phyloP scores from a whole-genome alignment of 441 rosid genomes.

The Flueggea neowawraea region DNA sequence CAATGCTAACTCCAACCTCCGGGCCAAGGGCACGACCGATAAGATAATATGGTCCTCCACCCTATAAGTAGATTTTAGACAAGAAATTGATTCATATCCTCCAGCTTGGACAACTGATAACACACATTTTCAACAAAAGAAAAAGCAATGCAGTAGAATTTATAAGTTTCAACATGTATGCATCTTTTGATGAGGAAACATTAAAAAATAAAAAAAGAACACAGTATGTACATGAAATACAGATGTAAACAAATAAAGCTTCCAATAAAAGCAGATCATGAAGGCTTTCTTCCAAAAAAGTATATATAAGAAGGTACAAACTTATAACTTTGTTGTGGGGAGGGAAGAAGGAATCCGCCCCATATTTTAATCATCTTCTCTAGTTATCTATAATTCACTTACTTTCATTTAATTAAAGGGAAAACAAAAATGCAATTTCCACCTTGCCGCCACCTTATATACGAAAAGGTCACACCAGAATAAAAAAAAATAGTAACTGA shows the following conservation, averaged over 20 bases:
- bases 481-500: not conserved
- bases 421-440: no score
- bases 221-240: not conserved
- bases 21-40: conserved; percentile 99
- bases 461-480: not conserved
- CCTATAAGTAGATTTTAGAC: conserved; percentile 36
- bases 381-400: no score
- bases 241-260: not conserved
- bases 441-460: no score
- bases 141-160: no score
- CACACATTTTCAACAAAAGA: no score
- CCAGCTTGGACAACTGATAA: no score
- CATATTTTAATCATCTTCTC: no score
- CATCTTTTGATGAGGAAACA: not conserved
- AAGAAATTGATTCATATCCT: not conserved
- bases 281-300: not conserved
- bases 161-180: not conserved
- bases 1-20: conserved; percentile 99
- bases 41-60: conserved; percentile 99
- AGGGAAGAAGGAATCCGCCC: no score
- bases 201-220: not conserved
- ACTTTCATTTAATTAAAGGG: no score
- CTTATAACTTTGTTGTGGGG: no score
- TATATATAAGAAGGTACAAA: no score
- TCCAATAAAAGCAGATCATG: no score